These are phyloP conservation scores for Phytophthora cryptogea DNA, from an alignment of 352 stramenopile species.

Conservation along the genomic window DNA sequence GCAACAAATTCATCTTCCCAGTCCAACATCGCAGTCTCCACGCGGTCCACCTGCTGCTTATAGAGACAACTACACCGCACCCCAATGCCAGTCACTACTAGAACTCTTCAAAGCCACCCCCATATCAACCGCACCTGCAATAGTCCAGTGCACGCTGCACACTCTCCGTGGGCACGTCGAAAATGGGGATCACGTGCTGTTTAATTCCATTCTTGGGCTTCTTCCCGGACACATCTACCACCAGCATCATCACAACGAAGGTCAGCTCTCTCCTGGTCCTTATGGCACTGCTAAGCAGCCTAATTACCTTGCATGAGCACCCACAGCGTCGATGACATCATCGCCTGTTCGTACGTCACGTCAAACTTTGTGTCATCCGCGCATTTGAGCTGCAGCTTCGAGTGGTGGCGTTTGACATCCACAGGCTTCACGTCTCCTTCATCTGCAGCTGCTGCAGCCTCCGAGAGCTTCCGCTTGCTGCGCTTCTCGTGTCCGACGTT, in stretches of 20 bases:
- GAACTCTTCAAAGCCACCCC: background rate
- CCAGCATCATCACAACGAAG: constrained; percentile 14
- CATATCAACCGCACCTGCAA: constrained; percentile 48
- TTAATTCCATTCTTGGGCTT: constrained; percentile 56
- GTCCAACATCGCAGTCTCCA: constrained; percentile 54
- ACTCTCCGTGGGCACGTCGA: constrained; percentile 72
- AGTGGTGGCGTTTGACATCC: constrained; percentile 28
- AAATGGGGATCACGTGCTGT: constrained; percentile 77
- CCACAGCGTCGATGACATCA: constrained; percentile 88
- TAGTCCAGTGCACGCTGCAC: constrained; percentile 76
- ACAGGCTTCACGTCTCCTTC: constrained; percentile 16
- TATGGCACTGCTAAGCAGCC: background rate
- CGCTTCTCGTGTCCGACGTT: constrained; percentile 38
- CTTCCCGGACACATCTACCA: constrained; percentile 52
- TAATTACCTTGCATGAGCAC: constrained; percentile 67
- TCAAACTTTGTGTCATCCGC: constrained; percentile 68
- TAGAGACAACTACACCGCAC: constrained; percentile 61
- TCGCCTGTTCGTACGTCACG: constrained; percentile 82
- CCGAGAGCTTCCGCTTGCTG: constrained; percentile 34
- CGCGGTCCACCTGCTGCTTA: constrained; percentile 73
- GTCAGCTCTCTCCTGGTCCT: background rate
- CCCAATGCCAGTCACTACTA: background rate
- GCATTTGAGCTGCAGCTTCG: constrained; percentile 80
- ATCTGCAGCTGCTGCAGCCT: constrained; percentile 8
- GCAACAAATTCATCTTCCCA: constrained; percentile 76